phyloP scores from a whole-genome alignment of 2,329 filamentous ascomycete species.

The Fonsecaea monophora region DNA sequence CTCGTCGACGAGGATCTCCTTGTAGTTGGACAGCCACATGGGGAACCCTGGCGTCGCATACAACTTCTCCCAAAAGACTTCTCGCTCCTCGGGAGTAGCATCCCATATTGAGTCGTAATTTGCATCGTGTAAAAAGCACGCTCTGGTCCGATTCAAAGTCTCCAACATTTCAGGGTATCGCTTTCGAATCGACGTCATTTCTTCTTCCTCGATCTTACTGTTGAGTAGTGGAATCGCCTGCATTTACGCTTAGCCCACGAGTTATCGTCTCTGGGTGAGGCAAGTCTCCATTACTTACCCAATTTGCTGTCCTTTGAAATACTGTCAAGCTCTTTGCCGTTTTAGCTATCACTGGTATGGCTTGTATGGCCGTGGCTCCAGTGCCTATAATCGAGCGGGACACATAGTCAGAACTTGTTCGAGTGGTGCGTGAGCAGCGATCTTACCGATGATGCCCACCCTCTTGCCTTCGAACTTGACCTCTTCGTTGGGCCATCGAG shows the following conservation, averaged over 20 bases:
- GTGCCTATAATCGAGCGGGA: conserved; percentile 49
- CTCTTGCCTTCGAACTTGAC: conserved; percentile 43
- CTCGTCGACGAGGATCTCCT: conserved; percentile 55
- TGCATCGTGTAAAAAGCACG: no score
- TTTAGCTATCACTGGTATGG: conserved; percentile 65
- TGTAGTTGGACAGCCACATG: conserved; percentile 59
- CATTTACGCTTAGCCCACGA: no score
- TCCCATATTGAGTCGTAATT: conserved; percentile 5
- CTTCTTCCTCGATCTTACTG: conserved; percentile 53
- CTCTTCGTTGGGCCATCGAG: conserved; percentile 40
- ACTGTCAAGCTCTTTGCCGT: conserved; percentile 54
- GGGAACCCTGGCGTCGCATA: conserved; percentile 62
- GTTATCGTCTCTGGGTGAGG: no score
- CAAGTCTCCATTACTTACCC: conserved; percentile 39
- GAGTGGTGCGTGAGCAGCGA: no score
- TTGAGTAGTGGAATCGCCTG: conserved; percentile 40
- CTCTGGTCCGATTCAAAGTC: no score
- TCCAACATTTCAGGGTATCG: conserved; percentile 16
- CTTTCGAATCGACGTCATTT: conserved; percentile 51
- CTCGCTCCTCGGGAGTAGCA: conserved; percentile 40
- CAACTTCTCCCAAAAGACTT: conserved; percentile 55
- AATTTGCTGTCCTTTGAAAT: conserved; percentile 70
- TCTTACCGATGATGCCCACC: conserved; percentile 51
- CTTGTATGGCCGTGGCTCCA: conserved; percentile 64
- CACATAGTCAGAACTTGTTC: no score